Conservation (phyloP, 73 alveolate genomes). For the Blepharisma japonicum region DNA sequence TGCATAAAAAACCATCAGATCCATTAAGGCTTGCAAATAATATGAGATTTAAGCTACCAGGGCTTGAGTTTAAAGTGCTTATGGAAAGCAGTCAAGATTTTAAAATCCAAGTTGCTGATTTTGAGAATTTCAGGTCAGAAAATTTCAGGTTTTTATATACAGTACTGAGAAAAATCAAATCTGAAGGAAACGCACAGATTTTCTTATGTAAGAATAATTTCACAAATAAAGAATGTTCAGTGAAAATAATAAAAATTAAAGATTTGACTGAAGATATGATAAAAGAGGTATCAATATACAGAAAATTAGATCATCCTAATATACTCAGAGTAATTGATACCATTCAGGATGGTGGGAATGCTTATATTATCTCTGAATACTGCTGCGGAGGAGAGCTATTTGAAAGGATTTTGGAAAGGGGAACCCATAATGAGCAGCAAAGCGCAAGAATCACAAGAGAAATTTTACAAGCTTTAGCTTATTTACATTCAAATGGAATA, state of each 20-base stretch:
- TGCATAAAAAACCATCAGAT: background rate
- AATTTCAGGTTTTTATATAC: background rate
- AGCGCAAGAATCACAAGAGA: conserved; percentile 45
- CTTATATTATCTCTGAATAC: conserved; percentile 46
- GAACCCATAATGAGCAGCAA: conserved; percentile 35
- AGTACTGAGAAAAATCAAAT: background rate
- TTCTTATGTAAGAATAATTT: background rate
- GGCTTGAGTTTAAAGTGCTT: conserved; percentile 10
- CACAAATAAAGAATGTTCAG: background rate
- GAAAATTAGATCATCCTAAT: conserved; percentile 54
- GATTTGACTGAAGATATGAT: background rate
- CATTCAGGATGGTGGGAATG: conserved; percentile 36
- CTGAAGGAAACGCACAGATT: background rate
- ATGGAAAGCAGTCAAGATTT: background rate
- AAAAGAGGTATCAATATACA: background rate
- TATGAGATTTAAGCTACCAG: background rate
- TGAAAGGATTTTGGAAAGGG: conserved; percentile 45
- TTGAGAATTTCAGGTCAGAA: background rate
- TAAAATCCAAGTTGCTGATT: background rate
- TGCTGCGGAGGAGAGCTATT: conserved; percentile 51
- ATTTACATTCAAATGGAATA: conserved; percentile 90
- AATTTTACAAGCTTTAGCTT: conserved; percentile 83
- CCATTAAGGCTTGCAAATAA: background rate
- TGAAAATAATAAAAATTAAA: background rate
- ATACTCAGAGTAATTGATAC: conserved; percentile 45